A percentile compares a stretch with the other conserved stretches of the same genome.
These are phyloP conservation scores for Aspergillus nidulans DNA, from an alignment of 495 filamentous ascomycete genomes.

Conservation along the genomic window DNA sequence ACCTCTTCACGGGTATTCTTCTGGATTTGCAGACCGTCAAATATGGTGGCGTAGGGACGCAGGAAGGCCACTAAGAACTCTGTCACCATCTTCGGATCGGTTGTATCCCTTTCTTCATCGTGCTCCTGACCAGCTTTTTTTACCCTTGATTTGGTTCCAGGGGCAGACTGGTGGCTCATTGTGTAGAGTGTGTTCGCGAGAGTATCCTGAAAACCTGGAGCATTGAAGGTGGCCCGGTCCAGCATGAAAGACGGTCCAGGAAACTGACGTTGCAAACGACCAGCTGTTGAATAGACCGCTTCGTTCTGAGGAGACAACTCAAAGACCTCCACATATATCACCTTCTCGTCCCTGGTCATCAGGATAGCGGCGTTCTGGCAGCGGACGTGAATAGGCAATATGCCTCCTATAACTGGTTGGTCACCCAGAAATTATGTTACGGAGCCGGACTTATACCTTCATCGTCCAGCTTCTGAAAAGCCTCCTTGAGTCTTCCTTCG, in stretches of 20 bases:
- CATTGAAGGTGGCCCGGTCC: slow-evolving; percentile 21
- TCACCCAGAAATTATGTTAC: neutral
- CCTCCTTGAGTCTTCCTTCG: slow-evolving; percentile 11
- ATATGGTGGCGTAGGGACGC: slow-evolving; percentile 31
- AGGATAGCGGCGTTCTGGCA: slow-evolving; percentile 59
- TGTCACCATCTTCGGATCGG: slow-evolving; percentile 51
- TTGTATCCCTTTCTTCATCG: slow-evolving; percentile 50
- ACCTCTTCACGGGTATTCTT: slow-evolving; percentile 63
- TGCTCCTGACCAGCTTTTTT: slow-evolving; percentile 35
- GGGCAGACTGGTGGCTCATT: slow-evolving; percentile 40
- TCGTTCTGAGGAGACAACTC: slow-evolving; percentile 50
- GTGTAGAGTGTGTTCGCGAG: slow-evolving; percentile 38
- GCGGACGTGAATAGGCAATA: slow-evolving; percentile 43
- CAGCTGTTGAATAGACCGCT: slow-evolving; percentile 41
- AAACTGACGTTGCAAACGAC: slow-evolving; percentile 51
- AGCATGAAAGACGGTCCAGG: slow-evolving; percentile 48
- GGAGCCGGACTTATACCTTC: neutral
- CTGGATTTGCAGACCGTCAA: slow-evolving; percentile 29
- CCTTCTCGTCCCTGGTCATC: slow-evolving; percentile 27
- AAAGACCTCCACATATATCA: slow-evolving; percentile 49
- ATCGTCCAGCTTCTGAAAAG: slow-evolving; percentile 3
- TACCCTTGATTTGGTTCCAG: slow-evolving; percentile 31
- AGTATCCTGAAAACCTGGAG: slow-evolving; percentile 30
- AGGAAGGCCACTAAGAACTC: slow-evolving; percentile 50
- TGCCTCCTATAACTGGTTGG: slow-evolving; percentile 14